Evolutionary conservation across 768 basidiomycete species (phyloP), one percentile per base, ranked within the genome.

Genomic region (Suillus hirtellus): DNA sequence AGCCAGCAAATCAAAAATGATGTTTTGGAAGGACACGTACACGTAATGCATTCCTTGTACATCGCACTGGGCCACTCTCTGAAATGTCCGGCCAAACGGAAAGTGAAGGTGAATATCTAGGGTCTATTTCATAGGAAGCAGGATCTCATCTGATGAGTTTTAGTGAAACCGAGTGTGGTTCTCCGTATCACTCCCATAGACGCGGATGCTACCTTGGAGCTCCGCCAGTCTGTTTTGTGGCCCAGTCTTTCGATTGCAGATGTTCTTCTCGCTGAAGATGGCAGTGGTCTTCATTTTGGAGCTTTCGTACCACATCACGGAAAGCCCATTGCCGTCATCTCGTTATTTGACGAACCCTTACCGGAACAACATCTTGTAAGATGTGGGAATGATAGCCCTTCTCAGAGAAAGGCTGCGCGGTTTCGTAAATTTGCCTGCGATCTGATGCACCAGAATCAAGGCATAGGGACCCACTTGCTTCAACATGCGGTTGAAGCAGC

Each of bases 391-490:
- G 47, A 60, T 24, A 63, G 38, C 19, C 38, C 61, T 60, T 27
- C 37, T 21, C 38, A 60, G 59, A 31, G 34, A 56, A 62, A 60
- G 60, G 59, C 72, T 17, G 79, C 80, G 24, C 80, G 84, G 35
- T 87, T 88, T 74, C 78, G 85, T 65, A 88, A 88, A 69, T 89
- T 88, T 69, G 83, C 86, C 19, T 88, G 84, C 72, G 76, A 81
- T 52, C 76, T 79, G 38, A 65, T 71, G n/a, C 78, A 79, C 68
- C 86, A 86, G 73, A 78, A 81, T 24, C 78, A 68, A 64, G 86
- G 86, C 31, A 76, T 89, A 64, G 86, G 84, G 40, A 81, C 82
- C 31, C 72, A 69, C 56, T 77, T 87, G 50, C 74, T 90, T 44
- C 65, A 70, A 55, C 72, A 80, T 66, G 75, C 72, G 19, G 76